A percentile compares a stretch with the other conserved stretches of the same genome.
phyloP scores from a whole-genome alignment of 2,329 filamentous ascomycete genomes.

The Curvularia hawaiiensis region DNA sequence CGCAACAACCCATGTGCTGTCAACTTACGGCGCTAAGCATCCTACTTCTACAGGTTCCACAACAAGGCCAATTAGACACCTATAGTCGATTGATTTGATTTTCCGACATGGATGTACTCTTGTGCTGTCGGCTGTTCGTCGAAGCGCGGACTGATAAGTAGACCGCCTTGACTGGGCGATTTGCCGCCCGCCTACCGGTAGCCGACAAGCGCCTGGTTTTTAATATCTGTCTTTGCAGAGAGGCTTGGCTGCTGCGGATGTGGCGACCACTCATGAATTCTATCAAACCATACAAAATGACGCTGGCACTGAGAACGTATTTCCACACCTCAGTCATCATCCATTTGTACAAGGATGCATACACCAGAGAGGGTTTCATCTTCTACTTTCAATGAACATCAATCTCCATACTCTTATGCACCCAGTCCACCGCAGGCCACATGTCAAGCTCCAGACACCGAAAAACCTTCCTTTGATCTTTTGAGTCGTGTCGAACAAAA shows the following conservation, averaged over 20 bases:
- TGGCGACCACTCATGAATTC: neutral
- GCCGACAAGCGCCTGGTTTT: neutral
- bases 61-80: neutral
- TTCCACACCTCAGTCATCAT: too few relatives aligned
- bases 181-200: neutral
- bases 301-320: neutral
- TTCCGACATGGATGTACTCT: neutral
- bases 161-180: neutral
- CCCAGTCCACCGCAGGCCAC: neutral
- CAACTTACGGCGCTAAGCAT: neutral
- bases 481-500: conserved; percentile 28
- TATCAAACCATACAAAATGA: neutral
- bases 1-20: neutral
- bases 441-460: neutral
- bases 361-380: neutral
- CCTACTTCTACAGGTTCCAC: neutral
- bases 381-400: neutral
- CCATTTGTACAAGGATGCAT: neutral
- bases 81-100: neutral
- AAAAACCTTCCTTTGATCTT: conserved; percentile 20
- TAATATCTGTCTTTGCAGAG: neutral
- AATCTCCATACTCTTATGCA: neutral
- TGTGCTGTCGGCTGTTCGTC: neutral
- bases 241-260: too few relatives aligned
- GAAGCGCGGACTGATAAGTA: neutral